A percentile compares a stretch with the other conserved stretches of the same genome.
Conservation (phyloP, 768 basidiomycete genomes). For the Tylopilus intermedius region DNA sequence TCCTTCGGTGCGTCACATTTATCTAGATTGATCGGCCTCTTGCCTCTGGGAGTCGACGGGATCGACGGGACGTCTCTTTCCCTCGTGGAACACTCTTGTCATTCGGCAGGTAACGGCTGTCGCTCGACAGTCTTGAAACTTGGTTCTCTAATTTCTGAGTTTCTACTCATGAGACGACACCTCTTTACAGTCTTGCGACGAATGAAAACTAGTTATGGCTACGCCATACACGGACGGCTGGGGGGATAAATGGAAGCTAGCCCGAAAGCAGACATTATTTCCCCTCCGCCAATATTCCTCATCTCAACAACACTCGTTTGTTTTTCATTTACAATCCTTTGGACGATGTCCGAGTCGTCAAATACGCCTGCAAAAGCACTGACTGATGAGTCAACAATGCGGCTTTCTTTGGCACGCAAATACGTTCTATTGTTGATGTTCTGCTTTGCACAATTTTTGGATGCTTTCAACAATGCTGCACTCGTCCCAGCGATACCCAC, state of each 20-base stretch:
- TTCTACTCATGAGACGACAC: not conserved
- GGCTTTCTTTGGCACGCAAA: slow-evolving; percentile 25
- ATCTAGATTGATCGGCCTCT: not conserved
- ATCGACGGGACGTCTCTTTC: not conserved
- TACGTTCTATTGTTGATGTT: slow-evolving; percentile 32
- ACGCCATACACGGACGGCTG: not conserved
- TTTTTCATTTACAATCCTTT: not conserved
- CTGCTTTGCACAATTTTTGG: slow-evolving; percentile 41
- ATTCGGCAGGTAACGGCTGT: not conserved
- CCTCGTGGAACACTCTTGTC: not conserved
- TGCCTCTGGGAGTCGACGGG: not conserved
- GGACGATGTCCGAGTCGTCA: slow-evolving; percentile 12
- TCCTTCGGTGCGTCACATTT: not conserved
- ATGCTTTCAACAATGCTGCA: slow-evolving; percentile 41
- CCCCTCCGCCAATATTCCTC: too few species aligned
- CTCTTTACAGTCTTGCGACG: not conserved
- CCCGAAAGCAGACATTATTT: not conserved
- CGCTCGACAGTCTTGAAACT: not conserved
- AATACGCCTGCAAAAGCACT: not conserved
- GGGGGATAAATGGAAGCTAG: not conserved
- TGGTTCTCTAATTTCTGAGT: not conserved
- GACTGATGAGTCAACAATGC: slow-evolving; percentile 1
- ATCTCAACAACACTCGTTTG: not conserved
- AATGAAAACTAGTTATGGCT: not conserved
- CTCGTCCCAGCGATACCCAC: slow-evolving; percentile 38